These are phyloP conservation scores for Castanea crenata DNA, from an alignment of 306 rosid species.

Conservation along the genomic window DNA sequence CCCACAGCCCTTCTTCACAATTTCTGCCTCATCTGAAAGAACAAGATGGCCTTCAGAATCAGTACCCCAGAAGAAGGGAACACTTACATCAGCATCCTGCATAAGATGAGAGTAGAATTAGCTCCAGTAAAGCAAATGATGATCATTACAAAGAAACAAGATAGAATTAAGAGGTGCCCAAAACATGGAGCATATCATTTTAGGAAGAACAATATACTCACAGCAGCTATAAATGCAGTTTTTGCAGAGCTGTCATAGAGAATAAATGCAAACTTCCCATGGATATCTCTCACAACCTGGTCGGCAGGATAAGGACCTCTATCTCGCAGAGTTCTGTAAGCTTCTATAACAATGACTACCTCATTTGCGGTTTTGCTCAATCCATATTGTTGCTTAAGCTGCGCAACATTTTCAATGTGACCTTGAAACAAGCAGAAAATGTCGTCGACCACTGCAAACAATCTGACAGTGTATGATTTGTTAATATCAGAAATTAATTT, in stretches of 20 bases:
- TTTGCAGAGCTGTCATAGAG: slow-evolving; percentile 73
- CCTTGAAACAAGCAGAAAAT: slow-evolving; percentile 98
- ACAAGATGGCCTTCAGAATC: slow-evolving; percentile 89
- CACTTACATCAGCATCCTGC: slow-evolving; percentile 84
- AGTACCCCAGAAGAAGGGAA: slow-evolving; percentile 94
- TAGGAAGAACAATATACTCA: slow-evolving; percentile 43
- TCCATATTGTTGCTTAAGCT: slow-evolving; percentile 95
- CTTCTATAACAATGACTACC: slow-evolving; percentile 81
- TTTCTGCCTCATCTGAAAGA: slow-evolving; percentile 66
- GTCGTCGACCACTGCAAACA: slow-evolving; percentile 96
- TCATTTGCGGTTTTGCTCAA: slow-evolving; percentile 85
- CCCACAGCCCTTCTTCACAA: slow-evolving; percentile 74
- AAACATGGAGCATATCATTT: not conserved
- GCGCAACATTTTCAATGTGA: slow-evolving; percentile 78
- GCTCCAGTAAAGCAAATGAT: slow-evolving; percentile 14
- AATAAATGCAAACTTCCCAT: slow-evolving; percentile 81
- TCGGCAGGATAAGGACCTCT: slow-evolving; percentile 96
- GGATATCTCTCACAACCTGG: slow-evolving; percentile 95
- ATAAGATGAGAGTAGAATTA: not conserved
- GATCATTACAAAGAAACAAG: not conserved
- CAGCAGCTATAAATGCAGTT: slow-evolving; percentile 61
- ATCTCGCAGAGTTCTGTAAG: slow-evolving; percentile 87
- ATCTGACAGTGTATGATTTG: slow-evolving; percentile 37
- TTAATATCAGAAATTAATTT: not conserved
- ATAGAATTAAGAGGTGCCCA: not conserved